Base-by-base conservation (phyloP, 176 grass and related monocot genomes). In the Oryza nivara region DNA sequence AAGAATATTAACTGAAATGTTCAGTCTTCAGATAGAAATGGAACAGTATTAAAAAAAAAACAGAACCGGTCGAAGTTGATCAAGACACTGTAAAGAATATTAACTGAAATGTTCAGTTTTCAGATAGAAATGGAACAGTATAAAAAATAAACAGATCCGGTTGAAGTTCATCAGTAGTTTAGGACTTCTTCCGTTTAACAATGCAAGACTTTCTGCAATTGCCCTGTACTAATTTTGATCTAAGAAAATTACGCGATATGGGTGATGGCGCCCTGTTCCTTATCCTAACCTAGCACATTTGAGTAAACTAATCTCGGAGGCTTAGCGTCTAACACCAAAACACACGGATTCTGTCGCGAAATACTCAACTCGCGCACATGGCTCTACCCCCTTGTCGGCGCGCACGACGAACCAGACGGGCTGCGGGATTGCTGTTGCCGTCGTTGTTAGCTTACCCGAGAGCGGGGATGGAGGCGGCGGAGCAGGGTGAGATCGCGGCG, bases 21-120 rank as follows among this genome's bases (percentile, higher is more conserved):
- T 67, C 36, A 88, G 40, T 36, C 8, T 48, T 48, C 54, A 36
- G 25, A 63, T 34, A 45, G 36, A 72, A 82, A 71, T 52, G 63
- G 64, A 45, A 75, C 20, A 25, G n/a, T 3, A 63, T 4, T 3
- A 1, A 61, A 61, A 60, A 61, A 60, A 61, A 58, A 58, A 58
- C 20, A 58, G 54, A 58, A 58, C 17, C 8, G 54, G 20, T 58
- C 6, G 15, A 7, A 58, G 19, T 58, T 58, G 54, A 28, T 28
- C 11, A 43, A 65, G 43, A 64, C 30, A 51, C 43, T 72, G n/a
- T 25, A 63, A 26, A 46, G 9, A 4, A 46, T 14, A 19, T 68
- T 20, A 19, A 76, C 38, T 76, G 49, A 63, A 61, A 64, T 26
- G 16, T 35, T 67, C 36, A 88, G 40, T 36, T 4, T 48, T 48